Conservation (phyloP, 805 yeast species). For the Millerozyma miso region DNA sequence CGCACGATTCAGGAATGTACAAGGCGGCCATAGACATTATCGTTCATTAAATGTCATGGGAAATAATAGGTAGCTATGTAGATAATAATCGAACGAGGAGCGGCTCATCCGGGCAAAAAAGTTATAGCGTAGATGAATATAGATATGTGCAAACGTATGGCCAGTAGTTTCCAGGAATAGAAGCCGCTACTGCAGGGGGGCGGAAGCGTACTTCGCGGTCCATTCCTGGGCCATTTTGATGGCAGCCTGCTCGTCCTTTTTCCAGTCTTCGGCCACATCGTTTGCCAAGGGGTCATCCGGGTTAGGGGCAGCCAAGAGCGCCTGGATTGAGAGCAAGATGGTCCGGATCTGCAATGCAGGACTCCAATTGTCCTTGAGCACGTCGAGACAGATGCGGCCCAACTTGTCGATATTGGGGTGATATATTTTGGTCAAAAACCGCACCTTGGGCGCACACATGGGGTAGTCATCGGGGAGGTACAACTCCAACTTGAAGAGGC, state of each 20-base stretch:
- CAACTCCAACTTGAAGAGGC: conserved; percentile 77
- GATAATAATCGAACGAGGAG: neutral
- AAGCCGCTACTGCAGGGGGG: neutral
- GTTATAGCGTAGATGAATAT: too few relatives aligned
- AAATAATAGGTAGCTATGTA: neutral
- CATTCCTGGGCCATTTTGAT: conserved; percentile 74
- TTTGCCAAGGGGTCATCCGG: conserved; percentile 98
- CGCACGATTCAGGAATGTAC: too few relatives aligned
- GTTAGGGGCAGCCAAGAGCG: conserved; percentile 90
- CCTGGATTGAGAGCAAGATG: conserved; percentile 85
- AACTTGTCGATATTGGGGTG: conserved; percentile 95
- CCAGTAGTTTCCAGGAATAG: neutral
- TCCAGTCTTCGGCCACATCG: conserved; percentile 97
- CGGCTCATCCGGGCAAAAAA: too few relatives aligned
- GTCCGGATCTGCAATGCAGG: conserved; percentile 97
- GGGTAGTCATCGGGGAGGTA: conserved; percentile 96
- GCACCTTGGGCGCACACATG: conserved; percentile 93
- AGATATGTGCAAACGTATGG: too few relatives aligned
- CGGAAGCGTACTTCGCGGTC: conserved; percentile 60
- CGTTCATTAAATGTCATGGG: neutral
- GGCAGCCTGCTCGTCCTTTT: conserved; percentile 76
- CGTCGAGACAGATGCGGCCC: conserved; percentile 94
- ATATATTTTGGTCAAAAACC: conserved; percentile 89
- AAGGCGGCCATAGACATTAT: neutral
- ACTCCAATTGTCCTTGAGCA: conserved; percentile 92